Evolutionary conservation across 805 yeast species (phyloP), one percentile per base, ranked within the genome.

Genomic region (Grigorovia yakushimaensis): DNA sequence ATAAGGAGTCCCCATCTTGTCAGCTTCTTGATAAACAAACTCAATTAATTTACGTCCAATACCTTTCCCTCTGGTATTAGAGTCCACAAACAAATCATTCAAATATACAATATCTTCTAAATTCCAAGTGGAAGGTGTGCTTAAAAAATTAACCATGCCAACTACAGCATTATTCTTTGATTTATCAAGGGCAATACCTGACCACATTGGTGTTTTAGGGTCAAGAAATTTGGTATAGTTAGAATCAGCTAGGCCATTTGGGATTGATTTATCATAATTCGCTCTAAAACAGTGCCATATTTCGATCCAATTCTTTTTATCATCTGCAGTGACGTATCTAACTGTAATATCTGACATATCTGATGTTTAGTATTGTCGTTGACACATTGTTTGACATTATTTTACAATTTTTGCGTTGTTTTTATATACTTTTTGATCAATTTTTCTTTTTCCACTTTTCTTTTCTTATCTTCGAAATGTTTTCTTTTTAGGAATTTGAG

Each of bases 101-200:
- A 78, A 62, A 47, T 74, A 77, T 27, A 74, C 58, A n/a, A 71
- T 60, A 49, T 73, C 70, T 20, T 66, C 63, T 23, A 68, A 52
- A 11, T 72, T 62, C 81, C 81, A 78, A 10, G 82, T 78, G 43
- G 71, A 61, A 46, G 71, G 54, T 52, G 77, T 81, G 39, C 68
- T 67, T 45, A 76, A 60, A 54, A 71, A 77, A 42, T 70, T 69
- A 4, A 73, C 78, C 55, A 77, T 70, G 0, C 82, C 82, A 49
- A 78, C 64, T 15, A 73, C 52, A 39, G 58, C 53, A 2, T 62
- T 59, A 2, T 52, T 53, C 5, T 44, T 58, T n/a, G n/a, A n/a
- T 1, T 58, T 49, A 38, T 68, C 68, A 27, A 67, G 64, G 0
- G 82, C 82, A 5, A 78, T 73, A 0, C 71, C 73, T 10, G 73